These are phyloP conservation scores for Jamesozyma rosinii DNA, from an alignment of 805 yeast species.

Conservation along the genomic window DNA sequence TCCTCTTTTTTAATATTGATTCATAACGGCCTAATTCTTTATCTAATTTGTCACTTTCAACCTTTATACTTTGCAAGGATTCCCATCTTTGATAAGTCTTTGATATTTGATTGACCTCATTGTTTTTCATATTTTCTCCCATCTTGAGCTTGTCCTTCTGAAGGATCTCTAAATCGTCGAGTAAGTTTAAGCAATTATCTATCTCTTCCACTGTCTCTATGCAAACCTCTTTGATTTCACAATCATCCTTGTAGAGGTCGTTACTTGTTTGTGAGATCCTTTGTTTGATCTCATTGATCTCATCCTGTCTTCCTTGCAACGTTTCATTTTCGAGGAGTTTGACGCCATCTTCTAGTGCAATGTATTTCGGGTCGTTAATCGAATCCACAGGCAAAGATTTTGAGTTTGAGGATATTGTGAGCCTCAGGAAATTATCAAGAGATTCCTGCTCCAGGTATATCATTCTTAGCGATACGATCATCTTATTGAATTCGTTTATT, in stretches of 20 bases:
- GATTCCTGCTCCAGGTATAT: slow-evolving; percentile 28
- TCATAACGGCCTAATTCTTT: slow-evolving; percentile 6
- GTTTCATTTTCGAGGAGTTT: slow-evolving; percentile 13
- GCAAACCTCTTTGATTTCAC: slow-evolving; percentile 16
- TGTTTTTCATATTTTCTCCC: slow-evolving; percentile 5
- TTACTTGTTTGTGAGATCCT: slow-evolving; percentile 12
- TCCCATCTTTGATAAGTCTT: slow-evolving; percentile 10
- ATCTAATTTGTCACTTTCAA: slow-evolving; percentile 3
- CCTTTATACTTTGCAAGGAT: slow-evolving; percentile 2
- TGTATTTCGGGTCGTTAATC: slow-evolving; percentile 18
- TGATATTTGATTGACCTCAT: slow-evolving; percentile 1
- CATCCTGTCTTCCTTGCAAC: slow-evolving; percentile 11
- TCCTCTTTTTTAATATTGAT: background rate
- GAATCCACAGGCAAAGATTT: slow-evolving; percentile 15
- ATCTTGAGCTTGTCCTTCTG: slow-evolving; percentile 8
- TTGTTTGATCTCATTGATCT: slow-evolving; percentile 15
- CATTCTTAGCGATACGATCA: slow-evolving; percentile 17
- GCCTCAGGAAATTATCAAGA: slow-evolving; percentile 26
- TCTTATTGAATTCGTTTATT: slow-evolving; percentile 15
- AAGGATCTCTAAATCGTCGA: slow-evolving; percentile 14
- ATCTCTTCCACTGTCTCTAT: slow-evolving; percentile 16
- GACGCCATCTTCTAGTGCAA: slow-evolving; percentile 16
- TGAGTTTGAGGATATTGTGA: slow-evolving; percentile 19
- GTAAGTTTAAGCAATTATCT: slow-evolving; percentile 20
- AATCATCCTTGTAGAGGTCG: slow-evolving; percentile 13